phyloP scores from a whole-genome alignment of 169 alveolate genomes.

The Amoebophrya sp. region DNA sequence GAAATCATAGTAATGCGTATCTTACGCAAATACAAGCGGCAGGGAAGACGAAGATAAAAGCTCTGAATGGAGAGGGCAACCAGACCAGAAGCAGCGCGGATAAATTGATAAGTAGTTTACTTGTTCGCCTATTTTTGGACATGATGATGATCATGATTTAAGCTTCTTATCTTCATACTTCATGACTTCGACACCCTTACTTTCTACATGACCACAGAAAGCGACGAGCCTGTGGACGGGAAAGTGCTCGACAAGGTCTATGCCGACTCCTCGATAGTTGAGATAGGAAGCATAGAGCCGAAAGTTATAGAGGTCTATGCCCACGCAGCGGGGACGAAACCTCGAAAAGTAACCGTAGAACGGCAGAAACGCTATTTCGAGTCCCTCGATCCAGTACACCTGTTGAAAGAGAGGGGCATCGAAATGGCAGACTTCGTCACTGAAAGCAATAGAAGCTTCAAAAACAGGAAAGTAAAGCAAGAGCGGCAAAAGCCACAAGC shows the following conservation, averaged over 20 bases:
- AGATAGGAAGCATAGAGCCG: not conserved
- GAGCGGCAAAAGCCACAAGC: not conserved
- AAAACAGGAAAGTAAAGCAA: not conserved
- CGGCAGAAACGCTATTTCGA: not conserved
- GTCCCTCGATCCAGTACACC: not conserved
- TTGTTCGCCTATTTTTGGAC: not conserved
- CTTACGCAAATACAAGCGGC: not conserved
- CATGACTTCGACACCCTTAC: not conserved
- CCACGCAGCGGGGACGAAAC: not conserved
- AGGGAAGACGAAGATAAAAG: not conserved
- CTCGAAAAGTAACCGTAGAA: not conserved
- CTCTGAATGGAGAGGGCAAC: not conserved
- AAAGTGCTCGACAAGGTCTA: not conserved
- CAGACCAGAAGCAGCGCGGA: not conserved
- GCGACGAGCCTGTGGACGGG: not conserved
- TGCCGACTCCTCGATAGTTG: not conserved
- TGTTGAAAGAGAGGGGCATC: not conserved
- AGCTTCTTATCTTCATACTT: not conserved
- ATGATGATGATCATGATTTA: not conserved
- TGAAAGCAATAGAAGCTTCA: not conserved
- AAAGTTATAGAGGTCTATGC: conserved; percentile 5
- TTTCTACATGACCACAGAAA: not conserved
- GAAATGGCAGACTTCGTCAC: not conserved
- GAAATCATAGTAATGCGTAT: not conserved
- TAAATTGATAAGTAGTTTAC: not conserved